phyloP scores from a whole-genome alignment of 1,139 yeast species.

The Taphrina sp. region DNA sequence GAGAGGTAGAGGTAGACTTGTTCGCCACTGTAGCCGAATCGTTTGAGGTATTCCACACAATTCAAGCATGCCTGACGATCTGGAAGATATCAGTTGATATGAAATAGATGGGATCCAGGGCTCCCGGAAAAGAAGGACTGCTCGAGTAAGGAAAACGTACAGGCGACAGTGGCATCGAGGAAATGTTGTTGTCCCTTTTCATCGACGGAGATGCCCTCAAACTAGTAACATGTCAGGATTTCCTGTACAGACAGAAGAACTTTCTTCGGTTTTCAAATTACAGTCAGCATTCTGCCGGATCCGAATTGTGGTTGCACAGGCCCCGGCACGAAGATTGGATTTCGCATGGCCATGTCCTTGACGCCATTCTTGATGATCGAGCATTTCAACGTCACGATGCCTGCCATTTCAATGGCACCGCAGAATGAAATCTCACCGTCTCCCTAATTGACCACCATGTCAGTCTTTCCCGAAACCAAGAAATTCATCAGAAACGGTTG shows the following conservation, averaged over 20 bases:
- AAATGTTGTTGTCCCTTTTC: constrained; percentile 50
- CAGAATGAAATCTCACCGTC: constrained; percentile 49
- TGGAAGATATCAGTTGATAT: too few relatives aligned
- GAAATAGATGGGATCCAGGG: too few relatives aligned
- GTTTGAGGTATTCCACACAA: constrained; percentile 52
- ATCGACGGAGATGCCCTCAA: constrained; percentile 55
- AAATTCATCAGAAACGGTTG: constrained; percentile 40
- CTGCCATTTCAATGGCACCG: constrained; percentile 57
- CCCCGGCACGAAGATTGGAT: constrained; percentile 54
- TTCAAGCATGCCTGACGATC: constrained; percentile 51
- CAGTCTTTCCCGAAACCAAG: too few relatives aligned
- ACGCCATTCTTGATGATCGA: constrained; percentile 50
- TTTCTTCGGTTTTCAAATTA: background rate
- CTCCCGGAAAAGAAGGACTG: background rate
- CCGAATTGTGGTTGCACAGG: constrained; percentile 52
- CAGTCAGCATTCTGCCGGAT: constrained; percentile 51
- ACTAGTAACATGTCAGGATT: constrained; percentile 36
- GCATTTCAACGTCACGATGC: constrained; percentile 49
- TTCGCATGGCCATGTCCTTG: constrained; percentile 47
- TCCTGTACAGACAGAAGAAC: background rate
- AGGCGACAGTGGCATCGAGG: constrained; percentile 53
- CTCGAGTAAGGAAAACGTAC: constrained; percentile 37
- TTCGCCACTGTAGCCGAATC: constrained; percentile 53
- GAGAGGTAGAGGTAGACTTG: constrained; percentile 52
- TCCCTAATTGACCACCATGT: too few relatives aligned